Evolutionary conservation across 352 stramenopile genomes (phyloP), one percentile per base, ranked within the genome.

Genomic region (Pythium coloratum): DNA sequence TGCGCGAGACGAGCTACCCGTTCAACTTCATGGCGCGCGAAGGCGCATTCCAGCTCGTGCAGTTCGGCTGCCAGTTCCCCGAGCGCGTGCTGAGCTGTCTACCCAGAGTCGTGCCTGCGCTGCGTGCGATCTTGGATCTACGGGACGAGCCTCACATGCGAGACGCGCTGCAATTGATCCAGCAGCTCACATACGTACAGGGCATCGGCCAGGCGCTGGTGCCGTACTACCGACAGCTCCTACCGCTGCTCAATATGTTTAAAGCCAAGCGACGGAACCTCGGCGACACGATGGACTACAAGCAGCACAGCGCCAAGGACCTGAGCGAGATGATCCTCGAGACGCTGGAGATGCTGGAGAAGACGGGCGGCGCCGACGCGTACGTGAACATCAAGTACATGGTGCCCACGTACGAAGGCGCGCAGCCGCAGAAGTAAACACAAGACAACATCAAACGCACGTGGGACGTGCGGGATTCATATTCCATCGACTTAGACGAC

Each of bases 341-440:
- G 68, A 98, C 92, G 34, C 79, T 98, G 20, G 87, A 97, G 68
- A 51, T 96, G 10, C 69, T 98, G 12, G 92, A 98, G 61, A 75
- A 59, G 28, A 84, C 84, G 36, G 92, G 92, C 24, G 92, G 92
- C 8, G 75, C 90, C 1, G 88, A 98, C 57, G 92, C 92, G 9
- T 97, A 90, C 69, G 83, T 97, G 33, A 97, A 98, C 78, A 98
- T 98, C 75, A 99, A 99, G 78, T 99, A 99, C 70, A 95, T 99
- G 78, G 87, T 99, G 8, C 96, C 96, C 24, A 97, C 96, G 20
- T 99, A 98, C 79, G 91, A 98, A 73, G 90, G 83, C 63, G 64
- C 76, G 18, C 75, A 66, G 47, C 13, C 47, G 28, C 51, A 65
- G 30, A 72, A 36, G 30, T 74, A 72, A 59, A 3, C 13, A 5